Evolutionary conservation across 108 stramenopile genomes (phyloP).

Genomic region (Conticribra weissflogii): DNA sequence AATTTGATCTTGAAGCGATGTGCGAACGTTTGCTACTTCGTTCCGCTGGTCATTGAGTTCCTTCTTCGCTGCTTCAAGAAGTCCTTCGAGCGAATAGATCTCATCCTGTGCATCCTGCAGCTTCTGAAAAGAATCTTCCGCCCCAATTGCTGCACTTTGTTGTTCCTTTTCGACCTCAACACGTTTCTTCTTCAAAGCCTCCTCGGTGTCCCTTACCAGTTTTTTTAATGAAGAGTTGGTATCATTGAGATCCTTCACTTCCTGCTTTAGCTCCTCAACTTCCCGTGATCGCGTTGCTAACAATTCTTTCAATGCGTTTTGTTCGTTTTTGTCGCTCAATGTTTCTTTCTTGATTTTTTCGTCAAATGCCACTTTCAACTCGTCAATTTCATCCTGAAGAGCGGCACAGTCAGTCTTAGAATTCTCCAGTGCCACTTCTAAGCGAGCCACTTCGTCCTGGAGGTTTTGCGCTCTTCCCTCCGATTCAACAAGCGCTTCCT

Average conservation of each 20-base stretch:
- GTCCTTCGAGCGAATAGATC: conserved; percentile 61
- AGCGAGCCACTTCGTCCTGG: conserved; percentile 59
- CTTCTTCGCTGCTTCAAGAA: conserved; percentile 50
- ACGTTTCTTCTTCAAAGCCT: conserved; percentile 24
- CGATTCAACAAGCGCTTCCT: conserved; percentile 40
- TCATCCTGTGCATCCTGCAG: conserved; percentile 54
- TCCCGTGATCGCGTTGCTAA: conserved; percentile 43
- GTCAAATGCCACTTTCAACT: conserved; percentile 76
- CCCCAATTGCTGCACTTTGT: conserved; percentile 48
- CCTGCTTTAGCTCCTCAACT: conserved; percentile 49
- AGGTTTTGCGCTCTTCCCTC: conserved; percentile 35
- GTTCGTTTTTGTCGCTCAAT: conserved; percentile 10
- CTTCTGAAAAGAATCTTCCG: conserved; percentile 49
- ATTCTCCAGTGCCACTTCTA: conserved; percentile 73
- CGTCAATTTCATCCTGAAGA: conserved; percentile 74
- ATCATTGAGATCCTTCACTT: conserved; percentile 36
- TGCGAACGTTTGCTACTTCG: conserved; percentile 63
- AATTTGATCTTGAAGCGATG: conserved; percentile 70
- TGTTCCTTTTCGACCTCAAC: conserved; percentile 51
- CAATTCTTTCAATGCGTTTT: conserved; percentile 45
- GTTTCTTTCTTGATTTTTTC: conserved; percentile 51
- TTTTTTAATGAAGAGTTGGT: conserved; percentile 37
- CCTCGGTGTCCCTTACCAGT: conserved; percentile 20
- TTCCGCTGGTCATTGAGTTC: conserved; percentile 45
- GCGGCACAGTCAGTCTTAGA: conserved; percentile 71